phyloP scores from a whole-genome alignment of 2,329 filamentous ascomycete species.

The Pezicula radicicola region DNA sequence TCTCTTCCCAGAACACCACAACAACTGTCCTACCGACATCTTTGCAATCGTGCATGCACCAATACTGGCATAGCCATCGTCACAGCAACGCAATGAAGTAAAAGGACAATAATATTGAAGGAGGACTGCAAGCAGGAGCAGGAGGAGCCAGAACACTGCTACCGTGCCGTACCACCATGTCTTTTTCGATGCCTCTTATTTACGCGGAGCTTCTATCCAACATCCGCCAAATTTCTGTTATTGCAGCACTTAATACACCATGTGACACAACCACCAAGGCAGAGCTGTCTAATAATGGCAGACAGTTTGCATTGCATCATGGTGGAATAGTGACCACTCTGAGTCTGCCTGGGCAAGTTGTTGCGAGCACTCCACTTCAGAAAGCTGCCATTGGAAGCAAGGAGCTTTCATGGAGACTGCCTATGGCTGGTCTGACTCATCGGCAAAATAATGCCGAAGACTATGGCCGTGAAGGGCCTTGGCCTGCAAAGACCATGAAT shows the following conservation, averaged over 20 bases:
- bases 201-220: constrained; percentile 66
- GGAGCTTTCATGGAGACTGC: constrained; percentile 53
- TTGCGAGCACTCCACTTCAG: constrained; percentile 12
- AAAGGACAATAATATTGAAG: no score
- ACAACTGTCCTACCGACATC: no score
- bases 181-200: constrained; percentile 30
- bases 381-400: constrained; percentile 22
- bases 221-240: constrained; percentile 61
- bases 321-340: constrained; percentile 34
- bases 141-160: neutral
- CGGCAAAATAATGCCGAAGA: constrained; percentile 10
- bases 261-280: constrained; percentile 23
- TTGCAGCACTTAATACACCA: constrained; percentile 44
- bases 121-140: no score
- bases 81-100: no score
- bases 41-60: no score
- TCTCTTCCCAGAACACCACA: no score
- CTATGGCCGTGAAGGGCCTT: constrained; percentile 30
- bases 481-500: constrained; percentile 51
- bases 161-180: constrained; percentile 7
- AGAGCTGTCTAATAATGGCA: constrained; percentile 41
- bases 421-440: constrained; percentile 26
- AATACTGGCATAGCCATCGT: no score
- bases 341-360: constrained; percentile 34
- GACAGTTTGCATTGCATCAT: constrained; percentile 46